Evolutionary conservation across 441 rosid species (phyloP).

Genomic region (Euphorbia schlechtendalii): DNA sequence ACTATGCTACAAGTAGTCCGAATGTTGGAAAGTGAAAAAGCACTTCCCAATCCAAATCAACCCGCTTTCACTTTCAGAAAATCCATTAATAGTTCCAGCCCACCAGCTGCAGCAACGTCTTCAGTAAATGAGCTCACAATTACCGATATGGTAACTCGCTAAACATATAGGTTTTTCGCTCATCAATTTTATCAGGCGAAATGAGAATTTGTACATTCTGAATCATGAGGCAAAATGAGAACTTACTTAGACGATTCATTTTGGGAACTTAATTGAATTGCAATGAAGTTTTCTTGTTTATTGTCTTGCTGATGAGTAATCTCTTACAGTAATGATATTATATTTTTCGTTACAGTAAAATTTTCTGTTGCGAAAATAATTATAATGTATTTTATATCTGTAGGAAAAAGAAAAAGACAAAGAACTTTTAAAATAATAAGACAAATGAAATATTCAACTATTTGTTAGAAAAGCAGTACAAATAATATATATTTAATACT

Average conservation of each 20-base stretch:
- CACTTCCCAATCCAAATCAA: constrained; percentile 13
- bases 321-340: too few relatives aligned
- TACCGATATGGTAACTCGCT: not conserved
- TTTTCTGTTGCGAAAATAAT: too few relatives aligned
- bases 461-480: too few relatives aligned
- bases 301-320: not conserved
- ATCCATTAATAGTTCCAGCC: not conserved
- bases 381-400: too few relatives aligned
- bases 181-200: not conserved
- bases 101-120: not conserved
- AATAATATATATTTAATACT: not conserved
- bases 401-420: too few relatives aligned
- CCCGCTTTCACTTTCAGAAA: constrained; percentile 17
- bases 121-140: constrained; percentile 5
- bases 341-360: too few relatives aligned
- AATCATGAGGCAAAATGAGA: not conserved
- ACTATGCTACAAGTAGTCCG: constrained; percentile 26
- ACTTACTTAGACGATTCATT: not conserved
- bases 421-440: too few relatives aligned
- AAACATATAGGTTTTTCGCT: not conserved
- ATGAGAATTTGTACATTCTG: not conserved
- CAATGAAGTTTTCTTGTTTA: not conserved
- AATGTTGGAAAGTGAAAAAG: constrained; percentile 28
- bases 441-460: too few relatives aligned
- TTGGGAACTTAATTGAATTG: not conserved